Conservation (phyloP, 2,329 filamentous ascomycete genomes). For the Stachybotrys chartarum region DNA sequence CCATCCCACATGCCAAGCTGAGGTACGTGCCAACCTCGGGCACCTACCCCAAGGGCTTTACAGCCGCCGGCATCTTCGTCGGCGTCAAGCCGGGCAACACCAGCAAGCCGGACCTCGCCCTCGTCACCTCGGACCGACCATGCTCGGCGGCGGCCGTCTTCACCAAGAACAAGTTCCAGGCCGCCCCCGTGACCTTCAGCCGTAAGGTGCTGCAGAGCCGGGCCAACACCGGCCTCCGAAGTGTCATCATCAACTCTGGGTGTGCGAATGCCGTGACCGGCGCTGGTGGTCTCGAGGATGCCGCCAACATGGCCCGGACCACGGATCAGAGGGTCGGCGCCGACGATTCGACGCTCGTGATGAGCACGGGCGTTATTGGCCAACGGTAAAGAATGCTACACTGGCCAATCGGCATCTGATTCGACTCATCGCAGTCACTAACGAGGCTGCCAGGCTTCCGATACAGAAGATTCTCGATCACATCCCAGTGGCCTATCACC, state of each 20-base stretch:
- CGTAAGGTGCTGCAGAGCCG: slow-evolving; percentile 61
- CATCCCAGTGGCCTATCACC: slow-evolving; percentile 68
- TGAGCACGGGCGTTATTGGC: slow-evolving; percentile 98
- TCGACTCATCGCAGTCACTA: slow-evolving; percentile 4
- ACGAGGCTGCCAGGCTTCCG: slow-evolving; percentile 54
- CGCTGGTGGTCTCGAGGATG: slow-evolving; percentile 81
- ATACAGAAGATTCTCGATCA: slow-evolving; percentile 83
- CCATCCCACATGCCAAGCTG: slow-evolving; percentile 70
- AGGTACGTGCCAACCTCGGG: slow-evolving; percentile 84
- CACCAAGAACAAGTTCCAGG: slow-evolving; percentile 97
- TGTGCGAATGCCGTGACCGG: slow-evolving; percentile 97
- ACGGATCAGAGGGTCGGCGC: slow-evolving; percentile 58
- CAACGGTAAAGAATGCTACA: slow-evolving; percentile 53
- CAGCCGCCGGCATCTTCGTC: slow-evolving; percentile 78
- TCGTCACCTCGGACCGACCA: slow-evolving; percentile 79
- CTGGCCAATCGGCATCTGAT: slow-evolving; percentile 4
- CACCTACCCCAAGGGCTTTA: slow-evolving; percentile 85
- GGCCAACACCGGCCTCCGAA: slow-evolving; percentile 63
- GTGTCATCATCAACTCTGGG: slow-evolving; percentile 88
- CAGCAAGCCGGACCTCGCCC: slow-evolving; percentile 80
- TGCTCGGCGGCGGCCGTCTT: slow-evolving; percentile 89
- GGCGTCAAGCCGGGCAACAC: slow-evolving; percentile 93
- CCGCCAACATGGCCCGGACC: slow-evolving; percentile 70
- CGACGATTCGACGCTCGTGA: slow-evolving; percentile 68
- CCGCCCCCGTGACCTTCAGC: slow-evolving; percentile 86